These are phyloP conservation scores for Phytophthora pisi DNA, from an alignment of 352 stramenopile species.

Conservation along the genomic window DNA sequence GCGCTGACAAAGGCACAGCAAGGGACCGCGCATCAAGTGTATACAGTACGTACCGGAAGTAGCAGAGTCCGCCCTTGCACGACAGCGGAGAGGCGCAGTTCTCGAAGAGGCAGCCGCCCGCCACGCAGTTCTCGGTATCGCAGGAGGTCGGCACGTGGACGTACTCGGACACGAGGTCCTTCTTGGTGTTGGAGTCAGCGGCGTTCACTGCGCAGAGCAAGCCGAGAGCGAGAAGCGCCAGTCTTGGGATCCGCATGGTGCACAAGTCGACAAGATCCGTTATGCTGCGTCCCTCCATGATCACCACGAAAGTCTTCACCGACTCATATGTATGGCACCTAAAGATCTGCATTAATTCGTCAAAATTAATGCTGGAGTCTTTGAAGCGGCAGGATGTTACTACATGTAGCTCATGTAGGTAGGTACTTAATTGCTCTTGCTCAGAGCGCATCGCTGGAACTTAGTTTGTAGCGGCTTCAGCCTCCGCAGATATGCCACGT, in stretches of 20 bases:
- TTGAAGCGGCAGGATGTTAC: too few relatives aligned
- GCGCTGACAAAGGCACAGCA: not conserved
- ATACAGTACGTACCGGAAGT: constrained; percentile 49
- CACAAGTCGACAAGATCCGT: constrained; percentile 6
- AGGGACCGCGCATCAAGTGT: not conserved
- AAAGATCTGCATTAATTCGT: too few relatives aligned
- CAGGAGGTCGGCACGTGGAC: constrained; percentile 46
- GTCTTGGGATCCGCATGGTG: constrained; percentile 11
- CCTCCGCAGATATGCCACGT: too few relatives aligned
- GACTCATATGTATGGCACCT: not conserved
- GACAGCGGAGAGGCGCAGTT: constrained; percentile 48
- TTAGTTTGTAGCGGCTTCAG: too few relatives aligned
- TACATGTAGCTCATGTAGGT: too few relatives aligned
- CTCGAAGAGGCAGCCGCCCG: constrained; percentile 60
- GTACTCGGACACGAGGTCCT: constrained; percentile 39
- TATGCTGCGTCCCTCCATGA: constrained; percentile 16
- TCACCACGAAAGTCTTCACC: constrained; percentile 15
- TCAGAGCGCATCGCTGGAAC: too few relatives aligned
- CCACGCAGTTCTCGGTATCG: constrained; percentile 39
- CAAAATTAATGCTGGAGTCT: too few relatives aligned
- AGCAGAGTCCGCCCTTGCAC: constrained; percentile 60
- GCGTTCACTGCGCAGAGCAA: constrained; percentile 8
- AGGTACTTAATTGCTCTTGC: too few relatives aligned
- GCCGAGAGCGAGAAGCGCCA: constrained; percentile 9
- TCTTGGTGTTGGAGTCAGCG: constrained; percentile 1